phyloP scores from a whole-genome alignment of 2,329 filamentous ascomycete species.

The Penicillium vulpinum region DNA sequence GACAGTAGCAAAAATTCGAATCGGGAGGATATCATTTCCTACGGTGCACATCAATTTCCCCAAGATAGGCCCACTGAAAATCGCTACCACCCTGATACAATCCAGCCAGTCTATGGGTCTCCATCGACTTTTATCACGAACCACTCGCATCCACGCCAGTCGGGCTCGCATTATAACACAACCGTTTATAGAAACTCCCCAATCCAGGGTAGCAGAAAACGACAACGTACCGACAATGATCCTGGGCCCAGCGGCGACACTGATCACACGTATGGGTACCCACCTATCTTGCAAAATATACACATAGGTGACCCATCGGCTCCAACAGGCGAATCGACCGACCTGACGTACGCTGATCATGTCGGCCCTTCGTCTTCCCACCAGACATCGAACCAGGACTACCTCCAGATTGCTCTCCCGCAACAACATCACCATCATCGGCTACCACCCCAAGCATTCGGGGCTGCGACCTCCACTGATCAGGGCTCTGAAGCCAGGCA shows the following conservation, averaged over 20 bases:
- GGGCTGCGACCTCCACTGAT: slow-evolving; percentile 61
- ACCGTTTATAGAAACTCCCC: slow-evolving; percentile 34
- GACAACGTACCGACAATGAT: slow-evolving; percentile 35
- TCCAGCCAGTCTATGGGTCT: slow-evolving; percentile 37
- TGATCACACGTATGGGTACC: slow-evolving; percentile 18
- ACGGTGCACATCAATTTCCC: slow-evolving; percentile 52
- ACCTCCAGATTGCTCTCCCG: slow-evolving; percentile 44
- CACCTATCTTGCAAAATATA: slow-evolving; percentile 32
- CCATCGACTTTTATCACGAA: slow-evolving; percentile 35
- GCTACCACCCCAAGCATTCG: slow-evolving; percentile 70
- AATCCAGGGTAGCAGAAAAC: slow-evolving; percentile 36
- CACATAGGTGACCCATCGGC: slow-evolving; percentile 29
- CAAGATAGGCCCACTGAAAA: slow-evolving; percentile 36
- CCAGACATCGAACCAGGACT: slow-evolving; percentile 31
- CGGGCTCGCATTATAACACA: slow-evolving; percentile 31
- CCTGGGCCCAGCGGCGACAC: slow-evolving; percentile 21
- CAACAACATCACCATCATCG: slow-evolving; percentile 78
- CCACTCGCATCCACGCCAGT: slow-evolving; percentile 37
- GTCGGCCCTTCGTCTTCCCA: slow-evolving; percentile 33
- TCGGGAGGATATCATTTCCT: slow-evolving; percentile 64
- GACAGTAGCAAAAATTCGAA: slow-evolving; percentile 62
- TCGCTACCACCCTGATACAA: slow-evolving; percentile 34
- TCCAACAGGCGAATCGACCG: slow-evolving; percentile 34
- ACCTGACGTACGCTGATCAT: slow-evolving; percentile 39
- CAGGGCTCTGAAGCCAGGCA: not conserved